Base-by-base conservation (phyloP, 345 rosid genomes). In the Murraya paniculata region DNA sequence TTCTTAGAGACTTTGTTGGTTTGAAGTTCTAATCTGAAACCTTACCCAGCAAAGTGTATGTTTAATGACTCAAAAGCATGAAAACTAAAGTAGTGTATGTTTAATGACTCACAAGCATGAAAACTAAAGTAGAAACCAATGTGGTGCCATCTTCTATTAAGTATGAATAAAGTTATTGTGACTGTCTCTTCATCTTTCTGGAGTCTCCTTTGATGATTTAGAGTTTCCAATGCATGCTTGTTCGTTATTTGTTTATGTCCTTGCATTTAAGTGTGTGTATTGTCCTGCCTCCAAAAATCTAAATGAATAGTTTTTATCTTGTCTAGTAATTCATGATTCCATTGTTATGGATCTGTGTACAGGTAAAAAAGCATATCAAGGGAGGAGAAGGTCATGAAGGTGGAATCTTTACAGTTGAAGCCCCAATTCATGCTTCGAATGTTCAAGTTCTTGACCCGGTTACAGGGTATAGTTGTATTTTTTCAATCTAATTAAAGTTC, bases 331-430 rank as follows among this genome's bases (percentile, higher is more conserved):
- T 55, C 39, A 48, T 10, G 74, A 35, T 6, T 7, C 27, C 6
- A 2, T 13, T 56, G 27, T 7, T 38, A n/a, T 80, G 28, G 57
- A 31, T 69, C 45, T 60, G 11, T 62, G 33, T 74, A 61, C 86
- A 95, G 99, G 91, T 95, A 39, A 95, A 95, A 82, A 95, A 93
- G 81, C 98, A 91, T 84, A 92, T 95, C 73, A 95, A 93, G 82
- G 90, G 83, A 78, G 94, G 97, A 27, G 94, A 91, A 78, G 92
- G 91, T 56, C 98, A 97, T 59, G 98, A 91, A 88, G 99, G 99
- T 79, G 99, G 99, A 27, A 94, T 97, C 72, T 94, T 97, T 81
- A 81, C 99, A 0, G 93, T 97, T 19, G 99, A 97, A 83, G 99
- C 98, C 68, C 99, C 98, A 71, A 87, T 97, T 70, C 99, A 97